A percentile compares a stretch with the other conserved stretches of the same genome.
Conservation (phyloP, 2,329 filamentous ascomycete species). For the Corynespora cassiicola region DNA sequence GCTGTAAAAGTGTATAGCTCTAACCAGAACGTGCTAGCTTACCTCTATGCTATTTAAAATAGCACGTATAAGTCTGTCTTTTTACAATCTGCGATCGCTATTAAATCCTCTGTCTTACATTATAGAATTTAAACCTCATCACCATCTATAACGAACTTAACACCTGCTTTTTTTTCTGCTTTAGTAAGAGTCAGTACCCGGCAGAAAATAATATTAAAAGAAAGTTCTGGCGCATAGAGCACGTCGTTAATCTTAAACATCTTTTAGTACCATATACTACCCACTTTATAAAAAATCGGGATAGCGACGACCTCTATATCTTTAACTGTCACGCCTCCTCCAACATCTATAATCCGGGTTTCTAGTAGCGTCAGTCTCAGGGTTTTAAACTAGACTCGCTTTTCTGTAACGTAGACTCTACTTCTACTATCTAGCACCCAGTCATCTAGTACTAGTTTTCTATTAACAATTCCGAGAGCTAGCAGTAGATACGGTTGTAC, state of each 20-base stretch:
- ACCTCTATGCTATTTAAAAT: too few relatives aligned
- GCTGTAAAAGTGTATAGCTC: too few relatives aligned
- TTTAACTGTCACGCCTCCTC: too few relatives aligned
- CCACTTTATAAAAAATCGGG: background rate
- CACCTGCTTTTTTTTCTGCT: slow-evolving; percentile 2
- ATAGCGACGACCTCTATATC: too few relatives aligned
- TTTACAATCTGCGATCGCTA: slow-evolving; percentile 4
- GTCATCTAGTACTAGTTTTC: slow-evolving; percentile 2
- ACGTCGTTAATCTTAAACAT: too few relatives aligned
- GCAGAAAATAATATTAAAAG: too few relatives aligned
- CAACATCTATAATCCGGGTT: slow-evolving; percentile 1
- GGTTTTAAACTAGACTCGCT: background rate
- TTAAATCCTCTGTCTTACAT: slow-evolving; percentile 1
- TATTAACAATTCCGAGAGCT: slow-evolving; percentile 1
- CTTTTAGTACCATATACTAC: too few relatives aligned
- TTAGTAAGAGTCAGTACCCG: too few relatives aligned
- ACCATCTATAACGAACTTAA: slow-evolving; percentile 4
- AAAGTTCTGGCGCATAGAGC: too few relatives aligned
- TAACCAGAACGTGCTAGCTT: too few relatives aligned
- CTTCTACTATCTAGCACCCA: slow-evolving; percentile 4
- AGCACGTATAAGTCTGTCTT: slow-evolving; percentile 2
- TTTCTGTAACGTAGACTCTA: background rate
- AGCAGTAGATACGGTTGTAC: background rate
- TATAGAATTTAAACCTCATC: slow-evolving; percentile 2
- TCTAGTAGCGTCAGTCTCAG: too few relatives aligned